These are phyloP conservation scores for Moesziomyces sp. DNA, from an alignment of 1,284 basidiomycete species.

Conservation along the genomic window DNA sequence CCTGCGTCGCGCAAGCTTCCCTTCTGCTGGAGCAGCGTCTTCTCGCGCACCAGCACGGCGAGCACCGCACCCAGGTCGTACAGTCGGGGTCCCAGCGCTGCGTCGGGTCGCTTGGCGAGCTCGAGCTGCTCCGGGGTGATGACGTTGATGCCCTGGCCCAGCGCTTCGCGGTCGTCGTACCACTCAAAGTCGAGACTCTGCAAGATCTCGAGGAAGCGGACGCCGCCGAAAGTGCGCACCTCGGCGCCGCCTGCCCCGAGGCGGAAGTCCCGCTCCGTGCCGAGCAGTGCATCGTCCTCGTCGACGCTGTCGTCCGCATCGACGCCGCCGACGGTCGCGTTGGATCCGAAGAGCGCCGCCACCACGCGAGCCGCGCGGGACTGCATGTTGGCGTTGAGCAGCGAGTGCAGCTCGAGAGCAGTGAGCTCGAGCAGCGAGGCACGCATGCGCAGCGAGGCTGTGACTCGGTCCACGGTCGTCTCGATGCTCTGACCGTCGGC, in stretches of 20 bases:
- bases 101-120: slow-evolving; percentile 79
- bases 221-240: slow-evolving; percentile 71
- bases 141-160: slow-evolving; percentile 75
- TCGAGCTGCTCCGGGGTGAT: slow-evolving; percentile 73
- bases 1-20: slow-evolving; percentile 50
- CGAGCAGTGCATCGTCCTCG: slow-evolving; percentile 43
- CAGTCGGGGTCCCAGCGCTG: slow-evolving; percentile 77
- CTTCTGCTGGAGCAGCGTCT: slow-evolving; percentile 49
- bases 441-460: slow-evolving; percentile 82
- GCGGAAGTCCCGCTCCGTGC: slow-evolving; percentile 42
- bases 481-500: slow-evolving; percentile 77
- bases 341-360: slow-evolving; percentile 57
- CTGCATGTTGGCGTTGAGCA: slow-evolving; percentile 76
- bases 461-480: slow-evolving; percentile 79
- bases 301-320: slow-evolving; percentile 34
- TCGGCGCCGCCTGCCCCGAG: slow-evolving; percentile 36
- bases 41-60: slow-evolving; percentile 48
- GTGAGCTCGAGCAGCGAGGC: slow-evolving; percentile 86
- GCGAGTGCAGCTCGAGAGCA: slow-evolving; percentile 87
- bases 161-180: slow-evolving; percentile 74
- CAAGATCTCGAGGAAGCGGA: slow-evolving; percentile 88
- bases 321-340: slow-evolving; percentile 30
- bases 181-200: slow-evolving; percentile 87
- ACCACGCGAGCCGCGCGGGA: slow-evolving; percentile 62
- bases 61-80: slow-evolving; percentile 80